Evolutionary conservation across 495 filamentous ascomycete genomes (phyloP).

Genomic region (Penicillium daleae): DNA sequence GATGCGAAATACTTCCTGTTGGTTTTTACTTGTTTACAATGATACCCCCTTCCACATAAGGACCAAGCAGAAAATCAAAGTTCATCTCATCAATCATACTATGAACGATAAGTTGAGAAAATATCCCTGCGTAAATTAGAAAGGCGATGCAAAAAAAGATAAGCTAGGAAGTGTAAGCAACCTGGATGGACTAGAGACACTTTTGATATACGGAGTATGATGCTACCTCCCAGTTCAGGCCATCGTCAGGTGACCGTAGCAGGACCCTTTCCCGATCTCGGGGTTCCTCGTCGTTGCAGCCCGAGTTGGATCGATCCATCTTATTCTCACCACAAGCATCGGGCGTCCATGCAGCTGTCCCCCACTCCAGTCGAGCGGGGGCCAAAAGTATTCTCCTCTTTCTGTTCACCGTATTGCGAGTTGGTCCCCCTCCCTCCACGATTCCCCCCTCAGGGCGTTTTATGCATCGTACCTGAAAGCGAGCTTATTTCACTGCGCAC

Average conservation of each 20-base stretch:
- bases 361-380: conserved; percentile 26
- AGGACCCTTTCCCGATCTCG: background rate
- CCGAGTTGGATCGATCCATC: background rate
- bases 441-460: background rate
- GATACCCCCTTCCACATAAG: conserved; percentile 11
- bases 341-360: conserved; percentile 28
- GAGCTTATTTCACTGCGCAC: background rate
- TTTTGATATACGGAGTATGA: no score
- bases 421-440: background rate
- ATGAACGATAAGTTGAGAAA: background rate
- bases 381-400: conserved; percentile 10
- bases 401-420: conserved; percentile 18
- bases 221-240: no score
- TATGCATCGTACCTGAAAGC: conserved; percentile 21
- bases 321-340: conserved; percentile 11
- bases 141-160: no score
- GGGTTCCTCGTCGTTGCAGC: conserved; percentile 7
- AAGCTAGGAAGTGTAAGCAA: no score
- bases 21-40: conserved; percentile 4
- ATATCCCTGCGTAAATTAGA: background rate
- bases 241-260: conserved; percentile 1
- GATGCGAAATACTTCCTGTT: background rate
- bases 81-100: background rate
- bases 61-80: background rate
- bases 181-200: no score